phyloP scores from a whole-genome alignment of 768 basidiomycete genomes.

The Tubosaeta sp. region DNA sequence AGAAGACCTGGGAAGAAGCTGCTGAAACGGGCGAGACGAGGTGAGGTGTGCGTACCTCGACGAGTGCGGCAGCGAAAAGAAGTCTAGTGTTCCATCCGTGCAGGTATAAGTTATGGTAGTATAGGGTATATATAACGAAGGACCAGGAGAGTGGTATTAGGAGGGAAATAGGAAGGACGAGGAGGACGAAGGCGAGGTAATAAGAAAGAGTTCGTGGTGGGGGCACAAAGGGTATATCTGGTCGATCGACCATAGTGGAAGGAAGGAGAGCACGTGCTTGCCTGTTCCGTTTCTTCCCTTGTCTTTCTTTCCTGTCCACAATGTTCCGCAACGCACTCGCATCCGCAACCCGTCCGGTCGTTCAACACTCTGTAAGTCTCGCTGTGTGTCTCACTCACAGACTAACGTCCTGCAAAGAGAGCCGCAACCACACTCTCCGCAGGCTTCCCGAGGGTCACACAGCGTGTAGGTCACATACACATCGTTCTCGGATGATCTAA shows the following conservation, averaged over 20 bases:
- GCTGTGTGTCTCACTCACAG: neutral
- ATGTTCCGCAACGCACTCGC: conserved; percentile 70
- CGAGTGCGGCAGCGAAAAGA: conserved; percentile 48
- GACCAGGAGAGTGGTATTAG: conserved; percentile 61
- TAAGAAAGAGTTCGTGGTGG: conserved; percentile 47
- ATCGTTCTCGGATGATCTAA: conserved; percentile 4
- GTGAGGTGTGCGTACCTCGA: conserved; percentile 48
- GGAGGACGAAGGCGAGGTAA: conserved; percentile 51
- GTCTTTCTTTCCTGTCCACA: neutral
- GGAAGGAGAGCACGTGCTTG: conserved; percentile 6
- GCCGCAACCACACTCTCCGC: conserved; percentile 74
- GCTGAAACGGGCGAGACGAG: neutral
- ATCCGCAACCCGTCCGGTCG: conserved; percentile 49
- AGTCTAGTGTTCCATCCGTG: conserved; percentile 37
- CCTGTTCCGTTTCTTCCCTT: conserved; percentile 32
- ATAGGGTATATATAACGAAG: conserved; percentile 49
- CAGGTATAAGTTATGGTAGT: conserved; percentile 38
- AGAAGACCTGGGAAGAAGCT: conserved; percentile 48
- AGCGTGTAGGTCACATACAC: conserved; percentile 48
- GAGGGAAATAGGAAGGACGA: conserved; percentile 63
- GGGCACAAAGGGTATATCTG: conserved; percentile 37
- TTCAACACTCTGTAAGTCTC: conserved; percentile 48
- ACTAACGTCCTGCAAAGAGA: conserved; percentile 40
- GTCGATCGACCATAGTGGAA: neutral
- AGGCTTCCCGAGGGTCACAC: conserved; percentile 70